A percentile compares a stretch with the other conserved stretches of the same genome.
phyloP scores from a whole-genome alignment of 306 rosid species.

The Benincasa hispida region DNA sequence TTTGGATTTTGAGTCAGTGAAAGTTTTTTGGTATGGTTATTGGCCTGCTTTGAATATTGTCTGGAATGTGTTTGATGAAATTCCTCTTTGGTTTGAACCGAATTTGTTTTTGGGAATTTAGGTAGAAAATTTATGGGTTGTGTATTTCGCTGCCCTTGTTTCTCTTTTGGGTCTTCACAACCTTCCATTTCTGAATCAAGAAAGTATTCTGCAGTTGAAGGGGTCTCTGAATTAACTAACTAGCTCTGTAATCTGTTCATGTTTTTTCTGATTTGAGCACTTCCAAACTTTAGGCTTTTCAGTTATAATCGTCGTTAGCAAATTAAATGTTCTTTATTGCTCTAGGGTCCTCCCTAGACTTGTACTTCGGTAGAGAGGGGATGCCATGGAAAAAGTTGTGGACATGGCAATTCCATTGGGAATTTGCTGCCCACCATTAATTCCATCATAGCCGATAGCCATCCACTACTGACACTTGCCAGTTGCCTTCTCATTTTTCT shows the following conservation, averaged over 20 bases:
- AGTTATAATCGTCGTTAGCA: background rate
- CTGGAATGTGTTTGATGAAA: background rate
- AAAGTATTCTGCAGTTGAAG: background rate
- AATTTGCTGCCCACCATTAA: conserved; percentile 5
- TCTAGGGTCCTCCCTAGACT: background rate
- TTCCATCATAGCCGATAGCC: background rate
- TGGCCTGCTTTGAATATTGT: background rate
- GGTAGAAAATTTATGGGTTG: background rate
- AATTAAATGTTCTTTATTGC: conserved; percentile 4
- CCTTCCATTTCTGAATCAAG: background rate
- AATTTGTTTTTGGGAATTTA: background rate
- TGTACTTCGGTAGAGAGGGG: background rate
- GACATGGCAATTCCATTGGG: background rate
- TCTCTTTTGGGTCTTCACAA: background rate
- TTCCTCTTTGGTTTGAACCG: background rate
- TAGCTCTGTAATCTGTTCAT: background rate
- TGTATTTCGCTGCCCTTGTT: background rate
- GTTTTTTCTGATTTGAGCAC: background rate
- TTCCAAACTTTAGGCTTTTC: background rate
- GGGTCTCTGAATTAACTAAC: conserved; percentile 3
- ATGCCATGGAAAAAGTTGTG: background rate
- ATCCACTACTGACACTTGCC: conserved; percentile 1
- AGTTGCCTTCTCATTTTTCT: background rate
- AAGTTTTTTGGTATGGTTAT: background rate
- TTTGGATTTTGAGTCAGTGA: background rate